Percentiles rank a stretch among this genome's conserved stretches.
phyloP scores from a whole-genome alignment of 1,284 basidiomycete genomes.

The Meira nashicola region DNA sequence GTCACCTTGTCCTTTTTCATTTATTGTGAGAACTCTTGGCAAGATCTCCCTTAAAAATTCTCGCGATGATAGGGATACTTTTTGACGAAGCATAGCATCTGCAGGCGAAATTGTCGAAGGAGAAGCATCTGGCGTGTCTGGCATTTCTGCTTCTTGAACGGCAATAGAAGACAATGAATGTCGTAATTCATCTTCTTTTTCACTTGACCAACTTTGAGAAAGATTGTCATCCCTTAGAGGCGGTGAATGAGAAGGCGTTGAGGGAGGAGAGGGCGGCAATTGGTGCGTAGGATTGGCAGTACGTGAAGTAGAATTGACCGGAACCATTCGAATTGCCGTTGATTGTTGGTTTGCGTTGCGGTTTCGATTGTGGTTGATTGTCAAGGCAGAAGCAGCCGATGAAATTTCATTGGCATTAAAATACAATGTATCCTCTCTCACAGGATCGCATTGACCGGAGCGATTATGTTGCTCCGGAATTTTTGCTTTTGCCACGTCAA shows the following conservation, averaged over 20 bases:
- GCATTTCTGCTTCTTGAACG: background rate
- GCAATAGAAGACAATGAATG: background rate
- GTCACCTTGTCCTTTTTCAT: background rate
- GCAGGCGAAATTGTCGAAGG: conserved; percentile 6
- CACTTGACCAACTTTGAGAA: background rate
- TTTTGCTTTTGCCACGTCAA: conserved; percentile 8
- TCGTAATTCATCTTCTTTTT: background rate
- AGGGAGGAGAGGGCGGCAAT: conserved; percentile 6
- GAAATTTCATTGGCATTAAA: too few relatives aligned
- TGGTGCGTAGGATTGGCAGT: background rate
- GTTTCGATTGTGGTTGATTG: background rate
- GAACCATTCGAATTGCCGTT: background rate
- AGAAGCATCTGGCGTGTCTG: background rate
- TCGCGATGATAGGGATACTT: background rate
- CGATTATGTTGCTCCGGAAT: conserved; percentile 1
- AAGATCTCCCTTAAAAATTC: background rate
- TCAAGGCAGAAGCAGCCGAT: background rate
- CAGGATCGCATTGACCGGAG: conserved; percentile 12
- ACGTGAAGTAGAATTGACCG: background rate
- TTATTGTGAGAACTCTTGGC: background rate
- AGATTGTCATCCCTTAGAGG: background rate
- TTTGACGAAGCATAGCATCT: background rate
- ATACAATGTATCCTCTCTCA: conserved; percentile 7
- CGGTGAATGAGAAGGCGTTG: background rate
- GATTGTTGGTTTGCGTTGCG: background rate